Base-by-base conservation (phyloP, 257 asterid species). In the Solanum corneliomulleri region DNA sequence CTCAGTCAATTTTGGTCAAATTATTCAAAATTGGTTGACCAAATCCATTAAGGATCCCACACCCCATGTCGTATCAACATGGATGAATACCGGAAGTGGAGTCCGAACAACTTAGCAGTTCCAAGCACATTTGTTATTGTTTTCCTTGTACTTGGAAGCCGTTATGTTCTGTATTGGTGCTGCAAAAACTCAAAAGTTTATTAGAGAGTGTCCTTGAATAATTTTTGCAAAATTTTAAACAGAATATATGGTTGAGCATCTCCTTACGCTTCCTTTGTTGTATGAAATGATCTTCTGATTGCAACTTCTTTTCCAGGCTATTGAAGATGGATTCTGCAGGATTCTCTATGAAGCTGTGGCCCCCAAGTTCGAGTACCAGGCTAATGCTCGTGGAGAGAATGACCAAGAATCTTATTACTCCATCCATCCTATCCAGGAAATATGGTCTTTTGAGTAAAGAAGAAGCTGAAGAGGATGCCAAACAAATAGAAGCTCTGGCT, bases 381-480 rank as follows among this genome's bases (percentile, higher is more conserved):
- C 91, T 89, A 83, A 92, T 92, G 92, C 98, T 96, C 23, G 93
- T 94, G 11, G 97, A 94, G 88, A 90, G 93, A 88, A 96, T 96
- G 99, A 90, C 92, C 11, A 92, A 90, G 90, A 96, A 95, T 91
- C 94, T 96, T 49, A 87, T 86, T 60, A 93, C 95, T 62, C 99
- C 98, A 23, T 94, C 99, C 86, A 92, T 96, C 87, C 91, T 94
- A 93, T 94, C 98, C 23, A 89, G 98, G 88, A 95, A 93, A 91
- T 94, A 94, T 89, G 98, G 98, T 87, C 92, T 93, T 60, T 76
- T 95, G 92, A 92, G 93, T 88, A 92, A 91, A 80, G 91, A 91
- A 68, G 99, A 97, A 87, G 99, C 98, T 21, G 97, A 91, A 86
- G 92, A 88, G 89, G 94, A 94, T 87, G 95, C 99, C 84, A 95